phyloP scores from a whole-genome alignment of 441 rosid genomes.

The Melastoma candidum region DNA sequence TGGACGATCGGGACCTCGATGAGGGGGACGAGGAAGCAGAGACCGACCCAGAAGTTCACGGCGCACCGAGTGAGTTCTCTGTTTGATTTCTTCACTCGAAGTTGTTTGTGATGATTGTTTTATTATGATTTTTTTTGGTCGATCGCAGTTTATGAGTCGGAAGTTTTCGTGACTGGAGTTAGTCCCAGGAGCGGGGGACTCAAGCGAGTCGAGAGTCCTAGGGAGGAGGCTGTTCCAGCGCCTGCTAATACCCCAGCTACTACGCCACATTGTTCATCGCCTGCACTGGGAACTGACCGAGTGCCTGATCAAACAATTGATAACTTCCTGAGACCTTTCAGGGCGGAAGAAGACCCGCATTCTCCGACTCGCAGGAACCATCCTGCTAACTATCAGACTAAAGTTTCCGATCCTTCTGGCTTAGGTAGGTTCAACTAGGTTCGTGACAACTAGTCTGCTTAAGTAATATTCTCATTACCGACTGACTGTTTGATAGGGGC shows the following conservation, averaged over 20 bases:
- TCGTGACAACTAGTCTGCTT: too few relatives aligned
- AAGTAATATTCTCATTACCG: too few relatives aligned
- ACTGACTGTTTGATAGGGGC: slow-evolving; percentile 19
- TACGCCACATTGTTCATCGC: slow-evolving; percentile 24
- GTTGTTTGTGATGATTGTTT: slow-evolving; percentile 20
- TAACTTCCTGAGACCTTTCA: slow-evolving; percentile 24
- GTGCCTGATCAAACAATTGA: slow-evolving; percentile 11
- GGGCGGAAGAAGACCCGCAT: slow-evolving; percentile 46
- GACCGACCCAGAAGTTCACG: slow-evolving; percentile 9
- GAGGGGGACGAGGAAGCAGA: slow-evolving; percentile 12
- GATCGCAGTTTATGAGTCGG: neutral
- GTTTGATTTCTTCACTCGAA: slow-evolving; percentile 13
- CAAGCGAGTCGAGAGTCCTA: too few relatives aligned
- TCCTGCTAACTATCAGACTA: slow-evolving; percentile 45
- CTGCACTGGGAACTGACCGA: slow-evolving; percentile 19
- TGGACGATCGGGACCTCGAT: slow-evolving; percentile 9
- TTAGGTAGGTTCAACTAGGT: slow-evolving; percentile 24
- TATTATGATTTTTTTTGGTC: neutral
- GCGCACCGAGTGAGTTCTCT: slow-evolving; percentile 5
- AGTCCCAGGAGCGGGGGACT: too few relatives aligned
- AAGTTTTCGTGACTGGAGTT: too few relatives aligned
- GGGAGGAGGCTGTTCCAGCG: too few relatives aligned
- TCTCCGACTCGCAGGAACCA: slow-evolving; percentile 24
- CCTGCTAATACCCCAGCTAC: neutral
- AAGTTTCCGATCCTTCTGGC: slow-evolving; percentile 35